These are phyloP conservation scores for Neurospora sp. DNA, from an alignment of 2,329 filamentous ascomycete genomes.

Conservation along the genomic window DNA sequence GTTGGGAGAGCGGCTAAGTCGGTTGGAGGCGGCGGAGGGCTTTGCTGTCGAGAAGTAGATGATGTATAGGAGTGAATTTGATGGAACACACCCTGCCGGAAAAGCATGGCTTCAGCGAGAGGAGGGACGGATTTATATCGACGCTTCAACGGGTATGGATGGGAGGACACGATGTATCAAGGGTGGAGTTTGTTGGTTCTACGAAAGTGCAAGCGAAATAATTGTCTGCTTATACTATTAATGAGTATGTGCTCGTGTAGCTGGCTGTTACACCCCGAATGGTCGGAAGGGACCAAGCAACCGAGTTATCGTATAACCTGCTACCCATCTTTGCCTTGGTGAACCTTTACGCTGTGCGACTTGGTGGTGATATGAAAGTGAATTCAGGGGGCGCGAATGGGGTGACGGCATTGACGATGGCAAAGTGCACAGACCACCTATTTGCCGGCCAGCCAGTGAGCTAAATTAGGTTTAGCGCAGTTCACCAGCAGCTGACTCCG, in stretches of 20 bases:
- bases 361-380: background rate
- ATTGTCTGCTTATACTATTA: background rate
- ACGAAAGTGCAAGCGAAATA: background rate
- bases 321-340: background rate
- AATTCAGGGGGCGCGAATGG: background rate
- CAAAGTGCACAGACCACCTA: background rate
- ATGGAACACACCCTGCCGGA: background rate
- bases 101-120: background rate
- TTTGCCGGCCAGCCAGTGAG: background rate
- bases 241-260: background rate
- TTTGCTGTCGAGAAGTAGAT: conserved; percentile 5
- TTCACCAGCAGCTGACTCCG: background rate
- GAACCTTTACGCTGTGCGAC: background rate
- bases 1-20: conserved; percentile 13
- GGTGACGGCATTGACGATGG: background rate
- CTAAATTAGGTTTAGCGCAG: background rate
- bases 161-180: background rate
- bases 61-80: background rate
- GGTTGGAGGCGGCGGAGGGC: conserved; percentile 8
- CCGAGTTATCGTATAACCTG: background rate
- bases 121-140: background rate
- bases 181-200: background rate
- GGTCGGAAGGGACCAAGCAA: background rate
- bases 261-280: background rate
- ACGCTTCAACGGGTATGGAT: background rate